Conservation (phyloP, 495 filamentous ascomycete genomes). For the Mycothermus thermophilus region DNA sequence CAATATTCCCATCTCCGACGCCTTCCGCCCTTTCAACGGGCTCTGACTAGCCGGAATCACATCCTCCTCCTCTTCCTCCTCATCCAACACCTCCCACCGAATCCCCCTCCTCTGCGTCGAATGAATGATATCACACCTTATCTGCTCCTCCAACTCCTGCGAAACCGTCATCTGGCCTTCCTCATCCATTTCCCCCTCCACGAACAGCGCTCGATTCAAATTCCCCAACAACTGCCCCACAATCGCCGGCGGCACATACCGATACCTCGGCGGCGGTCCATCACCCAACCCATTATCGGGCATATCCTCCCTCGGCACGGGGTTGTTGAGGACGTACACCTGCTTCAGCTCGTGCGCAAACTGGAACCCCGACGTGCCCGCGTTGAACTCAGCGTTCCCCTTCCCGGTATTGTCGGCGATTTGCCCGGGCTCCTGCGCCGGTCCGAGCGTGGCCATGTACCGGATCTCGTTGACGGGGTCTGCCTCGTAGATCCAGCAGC, state of each 20-base stretch:
- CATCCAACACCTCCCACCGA: not conserved
- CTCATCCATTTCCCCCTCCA: slow-evolving; percentile 1
- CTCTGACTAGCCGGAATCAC: slow-evolving; percentile 22
- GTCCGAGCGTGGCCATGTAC: slow-evolving; percentile 36
- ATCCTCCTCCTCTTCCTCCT: slow-evolving; percentile 9
- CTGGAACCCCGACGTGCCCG: slow-evolving; percentile 15
- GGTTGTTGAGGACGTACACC: slow-evolving; percentile 39
- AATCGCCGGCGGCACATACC: slow-evolving; percentile 31
- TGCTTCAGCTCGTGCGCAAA: slow-evolving; percentile 36
- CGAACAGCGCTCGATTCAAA: slow-evolving; percentile 11
- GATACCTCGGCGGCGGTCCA: slow-evolving; percentile 24
- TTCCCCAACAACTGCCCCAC: slow-evolving; percentile 34
- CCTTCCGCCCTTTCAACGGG: not conserved
- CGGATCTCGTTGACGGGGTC: slow-evolving; percentile 25
- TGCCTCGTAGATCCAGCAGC: slow-evolving; percentile 37
- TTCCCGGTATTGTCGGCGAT: slow-evolving; percentile 23
- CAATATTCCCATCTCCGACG: no score
- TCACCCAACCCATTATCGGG: slow-evolving; percentile 29
- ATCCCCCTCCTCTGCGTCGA: slow-evolving; percentile 22
- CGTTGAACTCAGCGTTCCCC: slow-evolving; percentile 37
- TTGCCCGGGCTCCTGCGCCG: slow-evolving; percentile 27
- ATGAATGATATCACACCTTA: slow-evolving; percentile 30
- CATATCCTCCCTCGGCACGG: slow-evolving; percentile 29
- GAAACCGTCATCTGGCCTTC: slow-evolving; percentile 19
- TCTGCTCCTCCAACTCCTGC: slow-evolving; percentile 34